phyloP scores from a whole-genome alignment of 306 rosid genomes.

The Dalbergia oliveri region DNA sequence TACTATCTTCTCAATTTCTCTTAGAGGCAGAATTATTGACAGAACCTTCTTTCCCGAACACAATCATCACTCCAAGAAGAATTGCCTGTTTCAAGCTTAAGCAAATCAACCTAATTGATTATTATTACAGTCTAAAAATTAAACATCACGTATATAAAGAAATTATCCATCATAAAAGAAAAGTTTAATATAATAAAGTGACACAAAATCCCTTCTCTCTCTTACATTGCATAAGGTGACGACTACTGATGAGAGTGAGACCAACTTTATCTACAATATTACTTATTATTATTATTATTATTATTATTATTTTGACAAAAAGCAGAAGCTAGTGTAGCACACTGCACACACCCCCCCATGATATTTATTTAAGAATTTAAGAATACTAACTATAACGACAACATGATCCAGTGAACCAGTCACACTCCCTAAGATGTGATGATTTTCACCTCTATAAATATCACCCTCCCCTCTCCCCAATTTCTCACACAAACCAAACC shows the following conservation, averaged over 20 bases:
- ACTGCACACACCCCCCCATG: conserved; percentile 17
- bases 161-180: not conserved
- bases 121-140: not conserved
- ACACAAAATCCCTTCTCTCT: conserved; percentile 22
- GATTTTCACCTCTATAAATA: conserved; percentile 70
- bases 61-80: conserved; percentile 25
- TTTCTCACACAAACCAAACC: conserved; percentile 36
- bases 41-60: conserved; percentile 33
- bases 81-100: conserved; percentile 33
- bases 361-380: not conserved
- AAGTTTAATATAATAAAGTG: not conserved
- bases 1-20: not conserved
- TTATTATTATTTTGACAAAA: not conserved
- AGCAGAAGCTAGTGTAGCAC: conserved; percentile 4
- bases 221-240: conserved; percentile 60
- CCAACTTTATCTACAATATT: conserved; percentile 42
- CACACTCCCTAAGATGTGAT: conserved; percentile 31
- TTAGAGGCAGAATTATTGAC: conserved; percentile 22
- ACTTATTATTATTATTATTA: conserved; percentile 6
- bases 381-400: conserved; percentile 20
- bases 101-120: conserved; percentile 35
- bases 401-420: conserved; percentile 37
- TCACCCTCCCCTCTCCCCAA: conserved; percentile 15
- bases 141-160: not conserved
- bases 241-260: conserved; percentile 50